A percentile compares a stretch with the other conserved stretches of the same genome.
Evolutionary conservation across 352 stramenopile species (phyloP).

Genomic region (Globisporangium spinosum): DNA sequence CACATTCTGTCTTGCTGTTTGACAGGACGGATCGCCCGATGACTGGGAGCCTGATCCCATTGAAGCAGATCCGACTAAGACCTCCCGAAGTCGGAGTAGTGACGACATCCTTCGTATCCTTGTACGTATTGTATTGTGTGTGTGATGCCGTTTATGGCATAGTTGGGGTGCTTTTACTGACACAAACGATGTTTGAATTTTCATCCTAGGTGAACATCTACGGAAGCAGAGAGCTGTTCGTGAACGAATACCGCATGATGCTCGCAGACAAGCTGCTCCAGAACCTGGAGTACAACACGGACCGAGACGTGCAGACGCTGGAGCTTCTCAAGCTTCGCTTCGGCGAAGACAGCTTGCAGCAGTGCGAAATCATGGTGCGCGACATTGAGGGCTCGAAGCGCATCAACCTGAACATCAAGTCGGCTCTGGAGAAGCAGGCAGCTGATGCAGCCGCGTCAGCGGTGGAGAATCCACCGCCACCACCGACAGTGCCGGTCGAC

Average conservation of each 20-base stretch:
- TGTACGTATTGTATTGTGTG: slow-evolving; percentile 23
- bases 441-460: neutral
- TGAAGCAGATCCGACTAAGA: slow-evolving; percentile 80
- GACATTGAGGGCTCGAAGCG: slow-evolving; percentile 97
- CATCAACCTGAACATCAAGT: slow-evolving; percentile 89
- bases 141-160: neutral
- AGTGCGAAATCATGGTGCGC: slow-evolving; percentile 98
- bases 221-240: slow-evolving; percentile 96
- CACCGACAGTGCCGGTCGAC: slow-evolving; percentile 45
- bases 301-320: slow-evolving; percentile 92
- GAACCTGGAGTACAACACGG: slow-evolving; percentile 93
- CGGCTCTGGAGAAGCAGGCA: slow-evolving; percentile 23
- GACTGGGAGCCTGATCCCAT: slow-evolving; percentile 91
- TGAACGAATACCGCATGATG: slow-evolving; percentile 98
- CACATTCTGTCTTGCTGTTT: neutral
- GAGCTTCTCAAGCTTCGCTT: slow-evolving; percentile 97
- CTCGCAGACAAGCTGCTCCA: slow-evolving; percentile 95
- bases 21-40: slow-evolving; percentile 73
- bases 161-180: neutral
- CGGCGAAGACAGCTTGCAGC: slow-evolving; percentile 91
- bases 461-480: neutral
- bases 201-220: slow-evolving; percentile 92
- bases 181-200: neutral
- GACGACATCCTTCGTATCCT: slow-evolving; percentile 97
- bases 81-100: slow-evolving; percentile 68